Evolutionary conservation across 257 asterid genomes (phyloP), one percentile per base, ranked within the genome.

Genomic region (Solanum habrochaites): DNA sequence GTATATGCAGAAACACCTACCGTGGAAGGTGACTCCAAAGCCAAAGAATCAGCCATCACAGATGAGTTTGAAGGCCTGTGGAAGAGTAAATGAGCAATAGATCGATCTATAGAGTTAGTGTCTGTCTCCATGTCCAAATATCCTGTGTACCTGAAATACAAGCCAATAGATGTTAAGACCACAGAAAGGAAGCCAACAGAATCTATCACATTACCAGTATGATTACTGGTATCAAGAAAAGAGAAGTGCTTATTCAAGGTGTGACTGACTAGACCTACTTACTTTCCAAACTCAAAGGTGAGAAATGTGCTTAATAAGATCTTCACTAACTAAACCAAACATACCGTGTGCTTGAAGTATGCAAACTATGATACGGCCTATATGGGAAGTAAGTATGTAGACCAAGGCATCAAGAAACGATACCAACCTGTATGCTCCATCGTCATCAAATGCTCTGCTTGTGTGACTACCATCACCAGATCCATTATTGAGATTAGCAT

Each of bases 81-180:
- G 88, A 95, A 96, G 92, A 96, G 73, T 75, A 96, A 86, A 83
- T 96, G 99, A 2, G 99, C 99, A 31, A 96, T 89, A 35, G 99
- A 95, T 86, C 99, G 94, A 85, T 96, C 99, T 87, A 95, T 91
- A 31, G 98, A 96, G 90, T 96, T 95, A 29, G 99, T 96, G 83
- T 93, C 92, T 2, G 96, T 93, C 90, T 96, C 99, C 73, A 93
- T 90, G 81, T 90, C 96, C 93, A 94, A 66, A 90, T 89, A 92
- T 77, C 92, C 90, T 84, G 88, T 73, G 88, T 87, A 91, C 90
- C 94, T 92, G 88, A 52, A 73, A 86, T 10, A 87, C 52, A 39
- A 60, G 29, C 31, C 71, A 56, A 39, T 11, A 5, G 40, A 37
- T 35, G 62, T 78, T 45, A 78, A 8, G 43, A 71, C 25, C 78